phyloP scores from a whole-genome alignment of 495 filamentous ascomycete genomes.

The Neurospora terricola region DNA sequence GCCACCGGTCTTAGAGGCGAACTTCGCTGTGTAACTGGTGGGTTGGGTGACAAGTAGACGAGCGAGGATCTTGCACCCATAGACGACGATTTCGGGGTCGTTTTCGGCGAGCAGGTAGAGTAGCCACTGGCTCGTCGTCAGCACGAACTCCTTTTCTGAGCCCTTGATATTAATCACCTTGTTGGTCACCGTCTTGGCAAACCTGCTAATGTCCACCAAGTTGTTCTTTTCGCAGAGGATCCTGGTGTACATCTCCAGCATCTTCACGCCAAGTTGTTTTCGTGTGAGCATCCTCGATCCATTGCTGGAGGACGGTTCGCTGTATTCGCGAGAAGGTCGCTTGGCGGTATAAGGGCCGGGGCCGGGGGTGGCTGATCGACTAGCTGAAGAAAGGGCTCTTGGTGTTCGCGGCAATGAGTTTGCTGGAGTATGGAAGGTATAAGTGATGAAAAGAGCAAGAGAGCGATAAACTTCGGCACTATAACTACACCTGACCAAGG shows the following conservation, averaged over 20 bases:
- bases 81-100: constrained; percentile 70
- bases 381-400: constrained; percentile 28
- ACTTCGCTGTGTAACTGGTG: constrained; percentile 68
- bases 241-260: constrained; percentile 74
- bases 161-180: constrained; percentile 53
- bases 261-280: constrained; percentile 58
- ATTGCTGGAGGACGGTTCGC: constrained; percentile 4
- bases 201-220: constrained; percentile 62
- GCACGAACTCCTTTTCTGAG: constrained; percentile 17
- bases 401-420: constrained; percentile 43
- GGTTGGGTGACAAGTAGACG: constrained; percentile 79
- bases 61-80: constrained; percentile 75
- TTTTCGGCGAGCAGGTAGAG: constrained; percentile 85
- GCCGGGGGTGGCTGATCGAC: constrained; percentile 28
- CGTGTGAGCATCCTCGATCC: constrained; percentile 31
- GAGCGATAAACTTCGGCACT: constrained; percentile 75
- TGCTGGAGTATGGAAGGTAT: constrained; percentile 64
- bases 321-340: constrained; percentile 24
- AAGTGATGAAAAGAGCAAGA: constrained; percentile 88
- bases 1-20: constrained; percentile 73
- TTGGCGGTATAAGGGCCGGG: constrained; percentile 17
- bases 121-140: constrained; percentile 64
- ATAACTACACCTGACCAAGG: constrained; percentile 66
- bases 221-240: constrained; percentile 68
- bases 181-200: constrained; percentile 90